A percentile compares a stretch with the other conserved stretches of the same genome.
phyloP scores from a whole-genome alignment of 495 filamentous ascomycete genomes.

The Darksidea phi region DNA sequence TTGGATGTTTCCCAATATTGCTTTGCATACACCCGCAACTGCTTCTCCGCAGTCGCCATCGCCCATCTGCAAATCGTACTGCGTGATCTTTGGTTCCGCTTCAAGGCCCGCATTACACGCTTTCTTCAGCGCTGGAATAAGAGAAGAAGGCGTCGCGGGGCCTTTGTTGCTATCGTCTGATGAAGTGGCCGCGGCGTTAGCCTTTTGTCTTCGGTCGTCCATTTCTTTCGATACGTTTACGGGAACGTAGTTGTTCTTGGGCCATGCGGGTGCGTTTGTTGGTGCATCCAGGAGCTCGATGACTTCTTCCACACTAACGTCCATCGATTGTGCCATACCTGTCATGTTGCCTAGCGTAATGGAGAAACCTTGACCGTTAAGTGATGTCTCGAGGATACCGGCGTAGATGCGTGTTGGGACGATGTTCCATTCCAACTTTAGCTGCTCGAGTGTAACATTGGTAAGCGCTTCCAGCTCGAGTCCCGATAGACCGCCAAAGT shows the following conservation, averaged over 20 bases:
- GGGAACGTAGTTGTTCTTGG: constrained; percentile 39
- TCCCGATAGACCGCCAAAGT: constrained; percentile 62
- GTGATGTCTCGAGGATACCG: constrained; percentile 58
- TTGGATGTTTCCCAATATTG: constrained; percentile 39
- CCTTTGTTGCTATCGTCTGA: constrained; percentile 1
- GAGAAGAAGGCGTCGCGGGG: constrained; percentile 12
- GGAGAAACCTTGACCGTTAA: constrained; percentile 63
- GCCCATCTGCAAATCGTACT: constrained; percentile 64
- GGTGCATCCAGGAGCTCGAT: constrained; percentile 53
- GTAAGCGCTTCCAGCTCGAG: constrained; percentile 60
- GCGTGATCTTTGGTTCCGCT: constrained; percentile 59
- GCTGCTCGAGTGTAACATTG: constrained; percentile 52
- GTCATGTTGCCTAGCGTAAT: constrained; percentile 57
- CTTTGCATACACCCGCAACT: constrained; percentile 48
- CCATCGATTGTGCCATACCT: constrained; percentile 48
- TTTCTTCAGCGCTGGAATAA: constrained; percentile 53
- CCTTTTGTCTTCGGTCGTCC: constrained; percentile 12
- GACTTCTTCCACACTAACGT: constrained; percentile 50
- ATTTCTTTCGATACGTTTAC: constrained; percentile 28
- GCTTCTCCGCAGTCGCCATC: constrained; percentile 66
- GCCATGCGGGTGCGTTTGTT: constrained; percentile 56
- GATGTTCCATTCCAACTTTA: constrained; percentile 51
- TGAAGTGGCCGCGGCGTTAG: constrained; percentile 16
- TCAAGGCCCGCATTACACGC: constrained; percentile 53
- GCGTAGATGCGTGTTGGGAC: constrained; percentile 43